Conservation (phyloP, 83 land plant species). For the Picea abies region DNA sequence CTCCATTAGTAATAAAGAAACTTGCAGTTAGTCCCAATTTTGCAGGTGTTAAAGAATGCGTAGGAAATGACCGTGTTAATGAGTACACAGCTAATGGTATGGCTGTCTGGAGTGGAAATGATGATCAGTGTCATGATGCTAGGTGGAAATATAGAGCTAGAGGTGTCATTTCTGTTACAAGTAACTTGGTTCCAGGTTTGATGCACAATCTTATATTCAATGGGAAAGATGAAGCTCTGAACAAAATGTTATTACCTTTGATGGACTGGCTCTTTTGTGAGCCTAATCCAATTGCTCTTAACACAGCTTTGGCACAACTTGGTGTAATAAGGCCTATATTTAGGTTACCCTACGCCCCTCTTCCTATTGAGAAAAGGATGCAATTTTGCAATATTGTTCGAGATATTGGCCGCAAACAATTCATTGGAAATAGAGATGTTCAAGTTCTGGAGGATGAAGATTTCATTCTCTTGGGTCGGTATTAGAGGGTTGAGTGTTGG, state of each 20-base stretch:
- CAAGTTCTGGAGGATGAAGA: slow-evolving; percentile 78
- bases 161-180: slow-evolving; percentile 91
- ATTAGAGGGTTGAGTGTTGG: slow-evolving; percentile 20
- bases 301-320: slow-evolving; percentile 94
- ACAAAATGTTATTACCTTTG: slow-evolving; percentile 70
- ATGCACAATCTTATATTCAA: slow-evolving; percentile 71
- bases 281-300: slow-evolving; percentile 93
- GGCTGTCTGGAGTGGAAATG: slow-evolving; percentile 97
- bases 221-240: slow-evolving; percentile 60
- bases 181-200: slow-evolving; percentile 88
- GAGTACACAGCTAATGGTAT: slow-evolving; percentile 58
- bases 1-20: slow-evolving; percentile 64
- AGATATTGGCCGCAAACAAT: slow-evolving; percentile 79
- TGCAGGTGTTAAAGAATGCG: slow-evolving; percentile 93
- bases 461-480: slow-evolving; percentile 72
- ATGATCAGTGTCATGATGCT: slow-evolving; percentile 93
- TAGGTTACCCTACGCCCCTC: slow-evolving; percentile 86
- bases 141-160: slow-evolving; percentile 86
- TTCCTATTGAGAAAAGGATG: slow-evolving; percentile 56
- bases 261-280: slow-evolving; percentile 89
- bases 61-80: slow-evolving; percentile 78
- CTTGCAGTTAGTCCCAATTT: slow-evolving; percentile 55
- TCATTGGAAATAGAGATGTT: slow-evolving; percentile 85
- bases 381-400: slow-evolving; percentile 84
- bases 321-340: slow-evolving; percentile 90